phyloP scores from a whole-genome alignment of 352 stramenopile genomes.

The Peronosclerospora sorghi region DNA sequence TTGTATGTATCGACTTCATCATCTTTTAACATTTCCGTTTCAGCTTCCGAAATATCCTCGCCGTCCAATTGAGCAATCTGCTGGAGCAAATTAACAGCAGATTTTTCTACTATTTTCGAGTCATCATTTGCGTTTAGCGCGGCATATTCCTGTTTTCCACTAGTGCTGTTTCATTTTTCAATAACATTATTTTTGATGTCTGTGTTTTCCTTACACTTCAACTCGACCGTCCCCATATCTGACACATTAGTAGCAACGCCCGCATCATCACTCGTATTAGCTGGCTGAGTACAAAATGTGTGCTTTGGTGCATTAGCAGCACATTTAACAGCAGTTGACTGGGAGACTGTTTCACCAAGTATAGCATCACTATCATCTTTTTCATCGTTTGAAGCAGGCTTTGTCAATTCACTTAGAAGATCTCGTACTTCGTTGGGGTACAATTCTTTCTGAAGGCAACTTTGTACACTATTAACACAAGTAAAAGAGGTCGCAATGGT shows the following conservation, averaged over 20 bases:
- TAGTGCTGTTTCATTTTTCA: neutral
- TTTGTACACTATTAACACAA: neutral
- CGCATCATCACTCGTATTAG: neutral
- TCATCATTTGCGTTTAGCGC: neutral
- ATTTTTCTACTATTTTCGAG: neutral
- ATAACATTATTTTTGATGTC: neutral
- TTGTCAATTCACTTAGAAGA: neutral
- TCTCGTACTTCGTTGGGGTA: neutral
- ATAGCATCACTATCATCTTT: neutral
- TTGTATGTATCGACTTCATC: constrained; percentile 19
- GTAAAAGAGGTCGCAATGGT: constrained; percentile 8
- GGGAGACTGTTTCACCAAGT: neutral
- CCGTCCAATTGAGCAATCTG: constrained; percentile 5
- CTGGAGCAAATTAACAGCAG: neutral
- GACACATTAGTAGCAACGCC: constrained; percentile 16
- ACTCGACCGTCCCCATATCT: constrained; percentile 23
- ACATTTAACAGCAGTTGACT: neutral
- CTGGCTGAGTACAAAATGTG: no score
- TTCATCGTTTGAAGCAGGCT: neutral
- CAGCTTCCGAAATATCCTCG: constrained; percentile 27
- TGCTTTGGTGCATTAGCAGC: neutral
- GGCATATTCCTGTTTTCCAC: neutral
- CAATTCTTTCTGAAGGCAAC: neutral
- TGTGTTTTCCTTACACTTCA: constrained; percentile 17
- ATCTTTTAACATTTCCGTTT: constrained; percentile 28